Percentiles rank a stretch among this genome's conserved stretches.
Conservation (phyloP, 75 land plant genomes). For the Pseudotsuga menziesii region DNA sequence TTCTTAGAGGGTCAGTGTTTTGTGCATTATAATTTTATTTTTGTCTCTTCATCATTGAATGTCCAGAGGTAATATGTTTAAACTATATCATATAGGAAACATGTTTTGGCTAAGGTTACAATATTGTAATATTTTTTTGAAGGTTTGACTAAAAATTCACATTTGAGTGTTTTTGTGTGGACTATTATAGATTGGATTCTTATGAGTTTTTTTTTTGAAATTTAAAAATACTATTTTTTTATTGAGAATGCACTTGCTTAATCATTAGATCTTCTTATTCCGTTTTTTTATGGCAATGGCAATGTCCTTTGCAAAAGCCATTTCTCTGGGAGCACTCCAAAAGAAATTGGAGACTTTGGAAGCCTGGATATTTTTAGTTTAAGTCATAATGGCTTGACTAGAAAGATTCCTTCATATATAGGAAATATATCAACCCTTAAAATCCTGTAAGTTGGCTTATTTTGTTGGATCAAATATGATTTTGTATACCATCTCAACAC, state of each 20-base stretch:
- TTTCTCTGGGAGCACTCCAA: conserved; percentile 63
- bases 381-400: conserved; percentile 53
- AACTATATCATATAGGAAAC: not conserved
- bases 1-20: not conserved
- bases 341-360: conserved; percentile 42
- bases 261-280: no score
- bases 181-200: no score
- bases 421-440: conserved; percentile 44
- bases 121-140: no score
- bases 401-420: conserved; percentile 60
- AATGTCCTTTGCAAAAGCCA: conserved; percentile 31
- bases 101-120: no score
- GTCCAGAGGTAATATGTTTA: not conserved
- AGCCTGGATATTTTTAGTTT: conserved; percentile 58
- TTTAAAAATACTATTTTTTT: no score
- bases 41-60: not conserved
- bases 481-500: not conserved
- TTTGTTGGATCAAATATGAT: not conserved
- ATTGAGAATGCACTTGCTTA: no score
- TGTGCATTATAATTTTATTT: not conserved
- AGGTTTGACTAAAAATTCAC: no score
- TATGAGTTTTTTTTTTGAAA: no score
- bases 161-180: no score
- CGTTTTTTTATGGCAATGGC: no score
- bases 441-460: conserved; percentile 44